These are phyloP conservation scores for Plasmodium billcollinsi DNA, from an alignment of 169 alveolate species.

Conservation along the genomic window DNA sequence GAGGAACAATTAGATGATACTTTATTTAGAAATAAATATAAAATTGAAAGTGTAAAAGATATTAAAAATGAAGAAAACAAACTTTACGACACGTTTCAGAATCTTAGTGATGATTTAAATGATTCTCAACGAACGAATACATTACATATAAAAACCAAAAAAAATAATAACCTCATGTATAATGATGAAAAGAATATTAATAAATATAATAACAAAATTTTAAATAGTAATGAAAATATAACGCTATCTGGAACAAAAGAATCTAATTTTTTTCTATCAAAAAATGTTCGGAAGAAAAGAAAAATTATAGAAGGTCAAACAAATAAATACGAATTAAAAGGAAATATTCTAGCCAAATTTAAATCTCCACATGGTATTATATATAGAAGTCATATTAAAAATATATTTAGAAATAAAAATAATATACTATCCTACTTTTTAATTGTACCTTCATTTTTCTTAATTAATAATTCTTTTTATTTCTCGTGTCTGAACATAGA, in stretches of 20 bases:
- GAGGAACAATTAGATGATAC: too few relatives aligned
- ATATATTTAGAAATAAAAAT: conserved; percentile 23
- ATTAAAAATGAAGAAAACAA: too few relatives aligned
- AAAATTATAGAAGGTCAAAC: conserved; percentile 31
- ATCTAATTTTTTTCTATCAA: neutral
- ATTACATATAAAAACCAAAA: too few relatives aligned
- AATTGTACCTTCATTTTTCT: conserved; percentile 43
- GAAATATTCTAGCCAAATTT: conserved; percentile 31
- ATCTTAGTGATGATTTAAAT: too few relatives aligned
- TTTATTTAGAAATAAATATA: too few relatives aligned
- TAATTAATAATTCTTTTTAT: conserved; percentile 47
- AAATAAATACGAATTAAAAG: conserved; percentile 33
- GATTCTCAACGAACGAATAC: too few relatives aligned
- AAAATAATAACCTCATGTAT: too few relatives aligned
- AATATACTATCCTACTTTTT: conserved; percentile 32
- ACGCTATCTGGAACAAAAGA: too few relatives aligned
- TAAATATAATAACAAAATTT: too few relatives aligned
- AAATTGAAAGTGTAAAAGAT: too few relatives aligned
- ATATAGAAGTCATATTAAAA: conserved; percentile 38
- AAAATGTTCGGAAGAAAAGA: neutral
- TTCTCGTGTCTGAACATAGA: conserved; percentile 49
- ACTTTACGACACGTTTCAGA: too few relatives aligned
- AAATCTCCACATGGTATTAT: conserved; percentile 26
- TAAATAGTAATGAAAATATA: too few relatives aligned
- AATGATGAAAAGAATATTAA: neutral